Base-by-base conservation (phyloP, 225 moss, liverwort and hornwort species). In the Antitrichia curtipendula region DNA sequence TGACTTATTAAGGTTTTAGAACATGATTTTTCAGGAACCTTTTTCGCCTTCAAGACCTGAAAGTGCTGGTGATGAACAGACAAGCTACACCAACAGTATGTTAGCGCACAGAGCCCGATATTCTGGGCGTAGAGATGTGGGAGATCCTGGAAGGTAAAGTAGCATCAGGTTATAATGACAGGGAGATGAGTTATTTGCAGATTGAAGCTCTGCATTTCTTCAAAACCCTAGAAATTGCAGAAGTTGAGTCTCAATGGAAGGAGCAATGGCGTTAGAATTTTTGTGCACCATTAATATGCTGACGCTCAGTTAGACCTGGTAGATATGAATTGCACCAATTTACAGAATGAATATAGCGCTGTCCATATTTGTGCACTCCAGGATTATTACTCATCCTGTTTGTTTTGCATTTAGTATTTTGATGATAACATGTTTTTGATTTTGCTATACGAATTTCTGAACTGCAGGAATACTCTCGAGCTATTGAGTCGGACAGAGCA, bases 391-490 rank as follows among this genome's bases (percentile, higher is more conserved):
- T 85, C 24, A 53, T 73, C 72, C 52, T 78, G 78, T 65, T 82
- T 87, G 47, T 53, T 81, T 86, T 49, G 62, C 84, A 62, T 57
- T 82, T 36, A 50, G 43, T 85, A 69, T 59, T 52, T 41, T 54
- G 53, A 70, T 68, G 65, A 32, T 76, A 77, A 19, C 64, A 52
- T 85, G 40, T 78, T 84, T 36, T 90, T 70, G 84, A 90, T 63
- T 53, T 58, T 58, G 62, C 36, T 81, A 15, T 32, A 36, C 81
- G 63, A 56, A 63, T 75, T 32, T 29, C 86, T 89, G 36, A 28
- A 84, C 64, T 89, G 87, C 93, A 98, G 98, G 89, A 96, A 91
- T 88, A 98, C 98, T 56, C 92, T 98, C 71, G 98, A 98, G 90
- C 94, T 98, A 63, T 91, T 98, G 75, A 95, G 89, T 75, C 96